Evolutionary conservation across 1,139 yeast genomes (phyloP), one percentile per base, ranked within the genome.

Genomic region (Hansenula anomala): DNA sequence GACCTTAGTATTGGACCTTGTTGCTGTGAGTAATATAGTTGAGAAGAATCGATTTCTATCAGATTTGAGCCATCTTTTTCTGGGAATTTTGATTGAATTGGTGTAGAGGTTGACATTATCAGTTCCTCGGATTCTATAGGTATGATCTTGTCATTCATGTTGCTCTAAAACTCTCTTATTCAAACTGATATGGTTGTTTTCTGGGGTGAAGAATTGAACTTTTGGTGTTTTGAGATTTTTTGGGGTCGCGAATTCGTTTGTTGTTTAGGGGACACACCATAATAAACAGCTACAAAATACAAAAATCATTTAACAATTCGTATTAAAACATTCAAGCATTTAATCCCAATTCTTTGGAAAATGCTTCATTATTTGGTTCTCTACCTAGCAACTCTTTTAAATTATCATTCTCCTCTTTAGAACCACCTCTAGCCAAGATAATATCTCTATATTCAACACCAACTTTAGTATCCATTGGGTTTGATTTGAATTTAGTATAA

Each of bases 361-460:
- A 86, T 0, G 94, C 89, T 29, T 69, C 75, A 40, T 79, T 75
- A 52, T 73, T 77, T 38, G 95, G 95, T 51, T 78, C 74, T 56
- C 96, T 75, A 2, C 94, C 95, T 43, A 87, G 66, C 37, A 86
- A 69, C 48, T 80, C 86, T 37, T 63, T 64, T 60, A 87, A 69
- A 41, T 74, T 73, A 34, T 76, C 85, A 65, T 72, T 68, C 47
- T 80, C 83, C 40, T 85, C 95, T 43, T 71, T 65, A 1, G 88
- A 70, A 7, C 90, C 92, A 46, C 95, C 95, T 49, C 79, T 74
- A 20, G 73, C 74, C 52, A 87, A 68, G 28, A 87, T 77, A 36
- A 72, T 70, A 53, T 82, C 86, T 58, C 95, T 75, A 60, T 86
- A 87, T 45, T 71, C 66, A 30, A 74, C 61, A 39, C 95, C 96